Evolutionary conservation across 176 grass and related monocot species (phyloP).

Genomic region (Lolium multiflorum): DNA sequence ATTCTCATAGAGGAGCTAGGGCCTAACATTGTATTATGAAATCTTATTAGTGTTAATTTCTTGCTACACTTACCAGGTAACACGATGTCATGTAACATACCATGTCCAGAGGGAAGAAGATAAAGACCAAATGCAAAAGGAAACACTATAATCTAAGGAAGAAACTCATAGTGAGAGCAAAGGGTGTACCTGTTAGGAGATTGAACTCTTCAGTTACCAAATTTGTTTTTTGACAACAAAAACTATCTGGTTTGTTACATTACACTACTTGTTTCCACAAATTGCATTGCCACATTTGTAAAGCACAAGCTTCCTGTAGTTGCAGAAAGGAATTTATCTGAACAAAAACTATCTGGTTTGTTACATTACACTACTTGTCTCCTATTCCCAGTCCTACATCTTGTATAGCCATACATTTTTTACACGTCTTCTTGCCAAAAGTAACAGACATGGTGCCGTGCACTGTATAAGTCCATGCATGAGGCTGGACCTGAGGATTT

Average conservation of each 20-base stretch:
- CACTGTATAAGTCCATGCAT: too few relatives aligned
- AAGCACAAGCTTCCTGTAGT: not conserved
- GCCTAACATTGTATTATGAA: too few relatives aligned
- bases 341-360: too few relatives aligned
- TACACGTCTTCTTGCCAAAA: too few relatives aligned
- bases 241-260: slow-evolving; percentile 15
- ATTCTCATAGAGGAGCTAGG: too few relatives aligned
- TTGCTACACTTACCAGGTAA: not conserved
- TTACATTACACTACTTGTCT: too few relatives aligned
- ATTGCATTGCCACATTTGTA: not conserved
- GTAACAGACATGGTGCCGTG: too few relatives aligned
- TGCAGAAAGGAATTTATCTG: not conserved
- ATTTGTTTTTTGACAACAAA: not conserved
- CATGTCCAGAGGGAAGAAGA: not conserved
- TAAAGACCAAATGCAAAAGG: not conserved
- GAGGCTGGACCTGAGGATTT: too few relatives aligned
- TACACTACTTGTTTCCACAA: not conserved
- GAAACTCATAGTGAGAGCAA: not conserved
- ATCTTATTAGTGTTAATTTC: not conserved
- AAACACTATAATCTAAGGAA: slow-evolving; percentile 5
- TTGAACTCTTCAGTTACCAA: not conserved
- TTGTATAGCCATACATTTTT: too few relatives aligned
- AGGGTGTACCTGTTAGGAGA: not conserved
- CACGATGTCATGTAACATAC: slow-evolving; percentile 10
- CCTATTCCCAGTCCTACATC: too few relatives aligned